Conservation (phyloP, 1,284 basidiomycete species). For the Chalciporus sp. region DNA sequence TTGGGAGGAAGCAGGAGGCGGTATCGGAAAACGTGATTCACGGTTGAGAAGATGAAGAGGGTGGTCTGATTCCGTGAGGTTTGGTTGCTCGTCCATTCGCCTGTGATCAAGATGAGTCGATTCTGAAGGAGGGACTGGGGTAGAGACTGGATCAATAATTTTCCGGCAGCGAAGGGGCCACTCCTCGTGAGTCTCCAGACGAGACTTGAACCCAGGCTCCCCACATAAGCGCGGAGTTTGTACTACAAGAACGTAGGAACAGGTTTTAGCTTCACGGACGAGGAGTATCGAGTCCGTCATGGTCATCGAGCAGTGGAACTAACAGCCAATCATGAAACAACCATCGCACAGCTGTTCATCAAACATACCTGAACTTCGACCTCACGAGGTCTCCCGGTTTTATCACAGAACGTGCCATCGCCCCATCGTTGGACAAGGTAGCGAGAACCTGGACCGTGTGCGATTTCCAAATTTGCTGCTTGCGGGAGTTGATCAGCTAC, state of each 20-base stretch:
- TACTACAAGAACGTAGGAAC: slow-evolving; percentile 89
- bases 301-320: slow-evolving; percentile 96
- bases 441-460: slow-evolving; percentile 74
- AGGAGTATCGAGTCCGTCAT: slow-evolving; percentile 85
- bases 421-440: slow-evolving; percentile 92
- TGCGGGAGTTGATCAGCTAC: slow-evolving; percentile 65
- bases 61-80: slow-evolving; percentile 46
- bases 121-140: slow-evolving; percentile 30
- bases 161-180: slow-evolving; percentile 75
- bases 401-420: slow-evolving; percentile 90
- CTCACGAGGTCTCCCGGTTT: slow-evolving; percentile 81
- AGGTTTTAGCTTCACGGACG: slow-evolving; percentile 89
- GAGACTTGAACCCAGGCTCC: slow-evolving; percentile 87
- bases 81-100: slow-evolving; percentile 29
- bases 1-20: slow-evolving; percentile 32
- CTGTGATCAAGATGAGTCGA: slow-evolving; percentile 37
- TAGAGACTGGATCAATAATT: slow-evolving; percentile 48
- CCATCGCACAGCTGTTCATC: slow-evolving; percentile 8
- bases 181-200: slow-evolving; percentile 65
- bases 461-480: slow-evolving; percentile 71
- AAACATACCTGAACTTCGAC: slow-evolving; percentile 86
- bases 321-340: slow-evolving; percentile 19
- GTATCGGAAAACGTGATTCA: slow-evolving; percentile 51
- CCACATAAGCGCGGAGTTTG: slow-evolving; percentile 91
- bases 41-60: slow-evolving; percentile 53